Base-by-base conservation (phyloP, 2,329 filamentous ascomycete genomes). In the Arthroderma sp. region DNA sequence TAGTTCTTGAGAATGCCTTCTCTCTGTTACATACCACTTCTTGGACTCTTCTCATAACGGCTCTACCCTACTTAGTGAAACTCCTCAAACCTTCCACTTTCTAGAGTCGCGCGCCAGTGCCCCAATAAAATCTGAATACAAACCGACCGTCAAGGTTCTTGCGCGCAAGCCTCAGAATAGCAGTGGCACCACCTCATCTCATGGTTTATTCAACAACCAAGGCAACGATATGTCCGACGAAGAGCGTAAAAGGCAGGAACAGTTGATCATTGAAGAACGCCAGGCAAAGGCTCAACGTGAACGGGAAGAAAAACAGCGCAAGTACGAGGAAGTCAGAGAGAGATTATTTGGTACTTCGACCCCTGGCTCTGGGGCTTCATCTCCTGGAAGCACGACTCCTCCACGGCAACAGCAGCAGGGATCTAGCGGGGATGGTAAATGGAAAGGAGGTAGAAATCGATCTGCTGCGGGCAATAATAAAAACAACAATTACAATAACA, bases 321-420 rank as follows among this genome's bases (percentile, higher is more conserved):
- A 83, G 49, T 95, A 95, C 60, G 84, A 93, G 49, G 87, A 94
- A 66, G 85, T 81, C 4, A 75, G 89, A 29, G 85, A 89, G 55
- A 83, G 87, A 60, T 81, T 95, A 45, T 89, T 95, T 62, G 87
- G 87, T 15, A 78, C 76, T 22, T 56, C 53, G 30, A 51, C 59
- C 4, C 56, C 57, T 4, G 59, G 57, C 5, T 60, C 57, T 11
- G 61, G 54, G 1, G 69, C 72, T 5, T 80, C 79, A 3, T 78
- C 78, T 3, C 77, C 80, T 0, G 77, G 77, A 6, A 75, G 68
- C 38, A 69, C 74, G 2, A 80, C 80, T 9, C 78, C 81, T 22
- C 80, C 80, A 22, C 66, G 64, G 31, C 57, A 56, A 29, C 53
- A 50, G 34, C 57, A 53, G 37, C 57, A 53, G 37, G 54, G 48